These are phyloP conservation scores for Veloboletus limbatus DNA, from an alignment of 1,284 basidiomycete species.

Conservation along the genomic window DNA sequence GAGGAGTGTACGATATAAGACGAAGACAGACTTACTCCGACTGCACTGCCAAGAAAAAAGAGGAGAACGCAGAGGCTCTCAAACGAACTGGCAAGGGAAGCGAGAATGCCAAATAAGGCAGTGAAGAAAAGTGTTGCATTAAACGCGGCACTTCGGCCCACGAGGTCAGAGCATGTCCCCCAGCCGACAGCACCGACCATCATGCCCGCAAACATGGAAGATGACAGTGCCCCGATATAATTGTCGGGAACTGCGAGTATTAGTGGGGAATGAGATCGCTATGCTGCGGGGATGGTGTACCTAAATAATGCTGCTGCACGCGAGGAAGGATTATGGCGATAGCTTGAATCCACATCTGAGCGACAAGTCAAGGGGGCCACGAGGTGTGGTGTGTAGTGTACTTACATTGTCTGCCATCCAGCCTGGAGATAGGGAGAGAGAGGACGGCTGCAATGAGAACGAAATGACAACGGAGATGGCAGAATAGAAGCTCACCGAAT, in stretches of 20 bases:
- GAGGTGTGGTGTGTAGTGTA: conserved; percentile 13
- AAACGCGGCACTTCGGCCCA: conserved; percentile 88
- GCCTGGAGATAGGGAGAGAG: conserved; percentile 41
- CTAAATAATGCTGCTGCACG: conserved; percentile 81
- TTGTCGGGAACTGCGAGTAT: conserved; percentile 59
- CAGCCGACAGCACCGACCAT: conserved; percentile 93
- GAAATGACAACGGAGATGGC: not conserved
- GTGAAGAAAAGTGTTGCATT: conserved; percentile 92
- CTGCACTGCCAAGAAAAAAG: conserved; percentile 88
- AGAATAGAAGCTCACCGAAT: conserved; percentile 59
- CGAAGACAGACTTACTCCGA: conserved; percentile 55
- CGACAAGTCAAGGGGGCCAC: conserved; percentile 32
- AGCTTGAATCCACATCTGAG: conserved; percentile 86
- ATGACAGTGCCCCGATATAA: conserved; percentile 73
- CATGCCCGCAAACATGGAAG: conserved; percentile 90
- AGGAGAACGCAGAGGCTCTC: conserved; percentile 70
- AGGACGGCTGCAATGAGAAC: not conserved
- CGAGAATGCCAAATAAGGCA: conserved; percentile 82
- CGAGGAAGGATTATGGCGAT: conserved; percentile 90
- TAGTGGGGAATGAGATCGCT: conserved; percentile 13
- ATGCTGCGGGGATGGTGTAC: conserved; percentile 40
- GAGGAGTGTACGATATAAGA: conserved; percentile 4
- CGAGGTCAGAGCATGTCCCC: conserved; percentile 83
- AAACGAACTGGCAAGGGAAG: conserved; percentile 78
- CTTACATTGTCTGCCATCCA: conserved; percentile 86